Base-by-base conservation (phyloP, 2,329 filamentous ascomycete species). In the Ophiostoma ips region DNA sequence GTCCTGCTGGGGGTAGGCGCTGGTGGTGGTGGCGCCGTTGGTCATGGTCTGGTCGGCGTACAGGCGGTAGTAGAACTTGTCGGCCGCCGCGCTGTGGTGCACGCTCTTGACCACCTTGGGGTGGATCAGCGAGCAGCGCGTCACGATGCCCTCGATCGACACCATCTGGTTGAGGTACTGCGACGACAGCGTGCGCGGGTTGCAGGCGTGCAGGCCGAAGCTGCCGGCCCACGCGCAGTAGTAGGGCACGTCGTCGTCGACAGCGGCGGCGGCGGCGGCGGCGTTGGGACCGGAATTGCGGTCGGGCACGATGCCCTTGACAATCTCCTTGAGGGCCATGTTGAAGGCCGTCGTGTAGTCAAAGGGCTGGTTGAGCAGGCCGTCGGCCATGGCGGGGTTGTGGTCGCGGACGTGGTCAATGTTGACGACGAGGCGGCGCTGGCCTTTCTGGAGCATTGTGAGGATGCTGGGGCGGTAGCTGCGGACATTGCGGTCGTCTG, bases 91-190 rank as follows among this genome's bases (percentile, higher is more conserved):
- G 60, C 87, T 94, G 68, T 89, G 96, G 65, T 98, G 92, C 49
- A 98, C 89, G 67, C 92, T 96, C 70, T 94, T 94, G 55, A 96
- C 83, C n/a, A 98, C 81, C 68, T 98, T 98, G 11, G 92, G 92
- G 51, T 94, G 79, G 55, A 98, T 94, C 18, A 98, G 74, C 21
- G 89, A 95, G 68, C 87, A 94, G 65, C 92, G 85, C 34, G 92
- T 98, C 38, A 98, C 92, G 60, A 98, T 98, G 44, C 92, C 92
- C 67, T 98, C 92, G 48, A 98, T 75, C 3, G 89, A 95, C 13
- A 98, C 86, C 89, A 98, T 95, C 61, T 86, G 83, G 66, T 98
- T 98, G 51, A 98, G 76, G 60, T 94, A 86, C 37, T 80, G 75
- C 2, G 90, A 95, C 47, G 87, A 87, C 30, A 98, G 70, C 0